These are phyloP conservation scores for Peronospora farinosa DNA, from an alignment of 352 stramenopile genomes.

Conservation along the genomic window DNA sequence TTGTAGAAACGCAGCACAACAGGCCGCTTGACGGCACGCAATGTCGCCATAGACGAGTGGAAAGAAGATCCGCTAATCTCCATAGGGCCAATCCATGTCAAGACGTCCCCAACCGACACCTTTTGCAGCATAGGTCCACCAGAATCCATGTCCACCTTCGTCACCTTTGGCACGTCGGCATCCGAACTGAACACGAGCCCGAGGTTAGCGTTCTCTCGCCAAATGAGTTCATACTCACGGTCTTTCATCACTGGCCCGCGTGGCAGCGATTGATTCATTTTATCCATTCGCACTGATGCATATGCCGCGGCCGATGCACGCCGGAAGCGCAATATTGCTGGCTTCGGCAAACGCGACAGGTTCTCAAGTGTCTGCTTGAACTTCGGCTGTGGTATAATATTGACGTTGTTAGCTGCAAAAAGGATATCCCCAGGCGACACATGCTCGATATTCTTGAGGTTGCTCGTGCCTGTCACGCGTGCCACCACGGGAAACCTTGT, in stretches of 20 bases:
- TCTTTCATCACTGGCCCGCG: slow-evolving; percentile 57
- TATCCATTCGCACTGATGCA: slow-evolving; percentile 31
- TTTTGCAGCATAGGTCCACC: slow-evolving; percentile 63
- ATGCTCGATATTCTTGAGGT: slow-evolving; percentile 72
- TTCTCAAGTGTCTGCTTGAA: slow-evolving; percentile 78
- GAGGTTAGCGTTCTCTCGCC: slow-evolving; percentile 77
- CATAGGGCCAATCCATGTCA: slow-evolving; percentile 74
- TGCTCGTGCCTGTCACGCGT: slow-evolving; percentile 65
- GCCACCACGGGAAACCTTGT: slow-evolving; percentile 66
- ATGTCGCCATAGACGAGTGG: slow-evolving; percentile 78
- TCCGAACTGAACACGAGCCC: slow-evolving; percentile 82
- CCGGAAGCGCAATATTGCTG: slow-evolving; percentile 59
- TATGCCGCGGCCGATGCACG: slow-evolving; percentile 34
- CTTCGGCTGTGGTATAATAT: slow-evolving; percentile 64
- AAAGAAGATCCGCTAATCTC: slow-evolving; percentile 75
- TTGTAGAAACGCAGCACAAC: slow-evolving; percentile 76
- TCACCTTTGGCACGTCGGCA: slow-evolving; percentile 66
- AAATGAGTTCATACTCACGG: slow-evolving; percentile 78
- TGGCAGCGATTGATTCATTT: slow-evolving; percentile 42
- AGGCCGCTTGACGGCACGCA: slow-evolving; percentile 74
- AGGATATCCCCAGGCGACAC: slow-evolving; percentile 62
- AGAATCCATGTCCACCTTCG: slow-evolving; percentile 76
- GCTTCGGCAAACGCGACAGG: slow-evolving; percentile 62
- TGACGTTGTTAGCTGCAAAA: slow-evolving; percentile 66
- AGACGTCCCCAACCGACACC: slow-evolving; percentile 65